These are phyloP conservation scores for Fusarium sp. DNA, from an alignment of 2,329 filamentous ascomycete genomes.

Conservation along the genomic window DNA sequence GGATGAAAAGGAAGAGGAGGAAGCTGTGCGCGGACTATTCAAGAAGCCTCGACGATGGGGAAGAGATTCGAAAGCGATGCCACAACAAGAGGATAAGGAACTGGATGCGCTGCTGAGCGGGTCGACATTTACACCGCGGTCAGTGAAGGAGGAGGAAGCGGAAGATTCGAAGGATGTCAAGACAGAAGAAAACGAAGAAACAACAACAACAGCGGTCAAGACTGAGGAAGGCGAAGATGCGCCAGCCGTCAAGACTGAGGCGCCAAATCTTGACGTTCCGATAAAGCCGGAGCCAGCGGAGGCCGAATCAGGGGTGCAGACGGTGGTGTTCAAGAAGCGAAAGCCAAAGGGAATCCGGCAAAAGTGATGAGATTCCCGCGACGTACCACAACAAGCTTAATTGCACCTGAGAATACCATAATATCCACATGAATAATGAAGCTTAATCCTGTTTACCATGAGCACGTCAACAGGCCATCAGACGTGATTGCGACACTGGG, in stretches of 20 bases:
- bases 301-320: slow-evolving; percentile 46
- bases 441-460: neutral
- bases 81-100: slow-evolving; percentile 62
- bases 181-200: slow-evolving; percentile 34
- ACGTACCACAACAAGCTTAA: slow-evolving; percentile 6
- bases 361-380: slow-evolving; percentile 55
- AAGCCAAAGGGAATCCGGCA: slow-evolving; percentile 74
- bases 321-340: slow-evolving; percentile 82
- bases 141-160: slow-evolving; percentile 43
- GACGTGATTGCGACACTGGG: too few species aligned
- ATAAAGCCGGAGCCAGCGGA: slow-evolving; percentile 49
- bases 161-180: slow-evolving; percentile 35
- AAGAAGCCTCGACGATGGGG: slow-evolving; percentile 69
- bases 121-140: slow-evolving; percentile 43
- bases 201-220: slow-evolving; percentile 11
- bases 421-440: slow-evolving; percentile 29
- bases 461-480: too few species aligned
- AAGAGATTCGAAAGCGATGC: slow-evolving; percentile 62
- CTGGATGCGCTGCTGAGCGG: slow-evolving; percentile 70
- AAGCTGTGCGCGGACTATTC: slow-evolving; percentile 67
- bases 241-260: slow-evolving; percentile 57
- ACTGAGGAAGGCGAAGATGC: slow-evolving; percentile 5
- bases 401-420: slow-evolving; percentile 9
- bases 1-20: slow-evolving; percentile 69
- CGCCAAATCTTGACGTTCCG: slow-evolving; percentile 34